These are phyloP conservation scores for Termitomyces sp. DNA, from an alignment of 768 basidiomycete species.

Conservation along the genomic window DNA sequence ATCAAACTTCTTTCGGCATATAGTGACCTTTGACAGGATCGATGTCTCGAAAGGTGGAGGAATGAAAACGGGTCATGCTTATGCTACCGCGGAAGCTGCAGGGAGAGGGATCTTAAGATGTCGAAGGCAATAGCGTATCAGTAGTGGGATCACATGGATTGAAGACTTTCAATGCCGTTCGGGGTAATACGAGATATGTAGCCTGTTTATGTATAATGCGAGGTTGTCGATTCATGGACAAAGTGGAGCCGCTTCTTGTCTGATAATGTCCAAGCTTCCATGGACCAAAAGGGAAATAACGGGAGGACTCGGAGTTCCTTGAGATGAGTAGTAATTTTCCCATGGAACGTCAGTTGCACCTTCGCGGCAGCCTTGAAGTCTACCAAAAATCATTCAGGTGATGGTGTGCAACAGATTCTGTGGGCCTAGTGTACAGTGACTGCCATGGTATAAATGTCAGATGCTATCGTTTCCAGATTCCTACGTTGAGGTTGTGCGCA, in stretches of 20 bases:
- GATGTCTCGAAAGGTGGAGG: slow-evolving; percentile 41
- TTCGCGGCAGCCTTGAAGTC: background rate
- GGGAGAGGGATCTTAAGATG: slow-evolving; percentile 38
- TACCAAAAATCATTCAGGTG: background rate
- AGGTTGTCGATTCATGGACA: slow-evolving; percentile 62
- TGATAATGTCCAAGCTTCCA: slow-evolving; percentile 12
- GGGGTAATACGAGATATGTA: slow-evolving; percentile 36
- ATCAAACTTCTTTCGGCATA: slow-evolving; percentile 45
- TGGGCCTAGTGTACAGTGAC: background rate
- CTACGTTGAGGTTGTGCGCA: background rate
- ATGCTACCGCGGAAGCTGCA: slow-evolving; percentile 34
- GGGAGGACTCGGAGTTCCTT: background rate
- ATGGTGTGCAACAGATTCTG: background rate
- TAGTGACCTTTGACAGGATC: slow-evolving; percentile 51
- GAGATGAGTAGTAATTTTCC: too few species aligned
- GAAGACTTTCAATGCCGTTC: slow-evolving; percentile 38
- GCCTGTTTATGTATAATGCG: slow-evolving; percentile 45
- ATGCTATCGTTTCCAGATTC: background rate
- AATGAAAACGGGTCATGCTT: slow-evolving; percentile 38
- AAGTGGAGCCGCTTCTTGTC: slow-evolving; percentile 32
- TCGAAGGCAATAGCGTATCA: slow-evolving; percentile 26
- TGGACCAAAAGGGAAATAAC: slow-evolving; percentile 12
- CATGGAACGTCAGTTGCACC: background rate
- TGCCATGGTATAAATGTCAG: background rate
- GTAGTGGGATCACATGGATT: slow-evolving; percentile 39